A percentile compares a stretch with the other conserved stretches of the same genome.
These are phyloP conservation scores for Penicillium herquei DNA, from an alignment of 495 filamentous ascomycete genomes.

Conservation along the genomic window DNA sequence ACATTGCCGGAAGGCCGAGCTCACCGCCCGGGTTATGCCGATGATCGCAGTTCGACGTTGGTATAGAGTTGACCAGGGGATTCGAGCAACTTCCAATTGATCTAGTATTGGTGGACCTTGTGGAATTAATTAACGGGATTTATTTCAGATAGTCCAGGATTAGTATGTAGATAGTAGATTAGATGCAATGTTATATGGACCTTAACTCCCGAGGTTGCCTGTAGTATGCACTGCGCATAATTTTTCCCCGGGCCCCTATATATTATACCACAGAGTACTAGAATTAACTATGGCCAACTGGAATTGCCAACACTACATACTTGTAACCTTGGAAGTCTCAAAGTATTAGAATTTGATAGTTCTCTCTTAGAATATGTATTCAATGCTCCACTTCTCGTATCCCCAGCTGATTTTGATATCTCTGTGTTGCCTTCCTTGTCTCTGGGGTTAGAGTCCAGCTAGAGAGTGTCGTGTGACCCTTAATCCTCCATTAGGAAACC, in stretches of 20 bases:
- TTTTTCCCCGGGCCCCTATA: too few relatives aligned
- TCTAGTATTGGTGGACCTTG: too few relatives aligned
- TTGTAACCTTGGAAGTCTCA: neutral
- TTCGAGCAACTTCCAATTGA: too few relatives aligned
- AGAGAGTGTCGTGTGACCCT: constrained; percentile 13
- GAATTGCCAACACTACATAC: neutral
- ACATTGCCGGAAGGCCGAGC: neutral
- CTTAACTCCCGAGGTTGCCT: neutral
- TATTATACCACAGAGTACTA: too few relatives aligned
- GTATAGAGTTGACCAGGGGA: neutral
- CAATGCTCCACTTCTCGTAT: too few relatives aligned
- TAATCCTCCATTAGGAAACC: constrained; percentile 7
- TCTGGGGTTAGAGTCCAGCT: constrained; percentile 1
- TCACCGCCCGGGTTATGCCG: constrained; percentile 1
- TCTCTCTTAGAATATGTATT: too few relatives aligned
- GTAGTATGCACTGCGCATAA: neutral
- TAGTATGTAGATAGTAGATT: too few relatives aligned
- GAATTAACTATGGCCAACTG: too few relatives aligned
- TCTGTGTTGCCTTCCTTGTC: neutral
- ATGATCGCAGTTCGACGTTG: neutral
- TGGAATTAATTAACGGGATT: too few relatives aligned
- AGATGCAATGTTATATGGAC: neutral
- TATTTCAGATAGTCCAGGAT: too few relatives aligned
- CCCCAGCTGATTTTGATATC: neutral
- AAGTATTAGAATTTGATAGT: neutral